Conservation (phyloP, 306 rosid genomes). For the Ormosia semicastrata region DNA sequence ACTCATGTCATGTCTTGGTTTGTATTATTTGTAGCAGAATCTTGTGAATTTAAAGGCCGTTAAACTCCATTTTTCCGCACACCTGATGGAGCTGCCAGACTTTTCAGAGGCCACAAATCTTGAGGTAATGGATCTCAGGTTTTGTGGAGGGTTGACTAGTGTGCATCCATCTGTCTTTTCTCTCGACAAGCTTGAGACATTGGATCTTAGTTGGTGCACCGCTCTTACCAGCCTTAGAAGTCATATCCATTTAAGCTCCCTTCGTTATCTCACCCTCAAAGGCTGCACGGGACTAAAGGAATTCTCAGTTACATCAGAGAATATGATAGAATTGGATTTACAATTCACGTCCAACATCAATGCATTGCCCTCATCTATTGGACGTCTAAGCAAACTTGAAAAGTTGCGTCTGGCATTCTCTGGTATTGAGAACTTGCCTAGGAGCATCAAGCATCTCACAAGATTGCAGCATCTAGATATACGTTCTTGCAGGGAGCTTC, state of each 20-base stretch:
- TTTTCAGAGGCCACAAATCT: not conserved
- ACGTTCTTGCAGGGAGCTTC: not conserved
- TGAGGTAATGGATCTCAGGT: not conserved
- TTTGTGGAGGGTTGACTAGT: not conserved
- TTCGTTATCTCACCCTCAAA: not conserved
- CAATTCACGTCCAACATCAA: not conserved
- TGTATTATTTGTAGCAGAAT: not conserved
- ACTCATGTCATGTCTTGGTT: not conserved
- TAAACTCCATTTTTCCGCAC: rapidly evolving
- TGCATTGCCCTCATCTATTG: not conserved
- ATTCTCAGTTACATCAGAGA: not conserved
- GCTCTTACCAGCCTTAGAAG: not conserved
- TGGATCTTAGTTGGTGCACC: not conserved
- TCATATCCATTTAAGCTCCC: not conserved
- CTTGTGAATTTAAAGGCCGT: not conserved
- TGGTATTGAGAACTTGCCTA: not conserved
- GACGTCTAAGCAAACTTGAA: too few relatives aligned
- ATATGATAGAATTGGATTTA: not conserved
- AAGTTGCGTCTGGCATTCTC: too few relatives aligned
- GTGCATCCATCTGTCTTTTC: not conserved
- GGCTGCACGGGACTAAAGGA: not conserved
- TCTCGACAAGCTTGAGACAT: not conserved
- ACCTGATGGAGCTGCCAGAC: not conserved
- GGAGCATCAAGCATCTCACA: not conserved
- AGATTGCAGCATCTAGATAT: not conserved